A percentile compares a stretch with the other conserved stretches of the same genome.
phyloP scores from a whole-genome alignment of 163 green algal genomes.

The Picocystis sp. region DNA sequence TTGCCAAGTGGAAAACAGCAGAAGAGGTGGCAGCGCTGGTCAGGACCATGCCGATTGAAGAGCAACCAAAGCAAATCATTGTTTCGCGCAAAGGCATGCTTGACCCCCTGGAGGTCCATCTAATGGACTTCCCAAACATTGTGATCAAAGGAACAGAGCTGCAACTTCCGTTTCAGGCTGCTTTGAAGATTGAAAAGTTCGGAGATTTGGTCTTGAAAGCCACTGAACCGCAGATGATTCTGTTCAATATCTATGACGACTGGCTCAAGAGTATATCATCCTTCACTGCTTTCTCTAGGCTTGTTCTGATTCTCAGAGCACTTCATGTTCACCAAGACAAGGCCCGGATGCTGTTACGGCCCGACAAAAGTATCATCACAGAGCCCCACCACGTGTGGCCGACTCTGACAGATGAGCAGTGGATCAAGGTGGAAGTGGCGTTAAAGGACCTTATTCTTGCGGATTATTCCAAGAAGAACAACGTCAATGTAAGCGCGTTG shows the following conservation, averaged over 20 bases:
- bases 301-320: slow-evolving; percentile 95
- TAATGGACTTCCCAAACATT: slow-evolving; percentile 99
- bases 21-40: slow-evolving; percentile 88
- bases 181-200: slow-evolving; percentile 99
- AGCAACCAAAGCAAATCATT: slow-evolving; percentile 99
- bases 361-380: slow-evolving; percentile 87
- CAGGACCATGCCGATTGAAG: slow-evolving; percentile 84
- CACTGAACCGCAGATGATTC: slow-evolving; percentile 90
- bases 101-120: slow-evolving; percentile 96
- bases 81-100: slow-evolving; percentile 97
- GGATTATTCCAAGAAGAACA: slow-evolving; percentile 99
- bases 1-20: slow-evolving; percentile 99
- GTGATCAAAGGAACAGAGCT: slow-evolving; percentile 98
- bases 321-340: slow-evolving; percentile 97
- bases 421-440: slow-evolving; percentile 67
- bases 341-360: slow-evolving; percentile 85
- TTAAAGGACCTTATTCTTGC: slow-evolving; percentile 96
- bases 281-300: slow-evolving; percentile 71
- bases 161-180: slow-evolving; percentile 96
- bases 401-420: slow-evolving; percentile 86
- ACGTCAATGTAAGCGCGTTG: slow-evolving; percentile 87
- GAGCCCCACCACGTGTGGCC: slow-evolving; percentile 98
- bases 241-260: slow-evolving; percentile 99
- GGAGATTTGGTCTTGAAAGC: slow-evolving; percentile 88
- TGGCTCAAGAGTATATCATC: slow-evolving; percentile 92